These are phyloP conservation scores for Fusarium tanahbumbuense DNA, from an alignment of 2,329 filamentous ascomycete genomes.

Conservation along the genomic window DNA sequence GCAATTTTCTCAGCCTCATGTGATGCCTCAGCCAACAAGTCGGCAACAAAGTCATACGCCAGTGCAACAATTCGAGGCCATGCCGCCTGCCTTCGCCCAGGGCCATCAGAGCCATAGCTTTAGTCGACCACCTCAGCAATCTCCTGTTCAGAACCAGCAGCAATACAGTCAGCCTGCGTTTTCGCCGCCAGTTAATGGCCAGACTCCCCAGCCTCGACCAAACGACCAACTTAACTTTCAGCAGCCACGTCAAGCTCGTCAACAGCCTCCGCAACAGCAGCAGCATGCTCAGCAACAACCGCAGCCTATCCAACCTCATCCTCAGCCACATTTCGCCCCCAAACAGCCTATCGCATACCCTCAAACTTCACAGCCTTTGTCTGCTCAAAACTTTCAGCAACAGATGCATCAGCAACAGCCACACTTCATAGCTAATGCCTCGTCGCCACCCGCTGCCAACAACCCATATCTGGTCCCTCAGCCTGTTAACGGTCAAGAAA, in stretches of 20 bases:
- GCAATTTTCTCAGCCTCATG: slow-evolving; percentile 50
- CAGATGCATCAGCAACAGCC: slow-evolving; percentile 39
- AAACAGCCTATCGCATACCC: slow-evolving; percentile 39
- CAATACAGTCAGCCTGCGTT: slow-evolving; percentile 43
- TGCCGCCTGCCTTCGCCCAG: slow-evolving; percentile 46
- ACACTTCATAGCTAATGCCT: slow-evolving; percentile 31
- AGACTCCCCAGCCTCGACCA: slow-evolving; percentile 42
- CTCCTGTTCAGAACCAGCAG: slow-evolving; percentile 48
- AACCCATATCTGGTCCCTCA: slow-evolving; percentile 43
- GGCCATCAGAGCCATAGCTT: slow-evolving; percentile 46
- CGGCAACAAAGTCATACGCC: slow-evolving; percentile 52
- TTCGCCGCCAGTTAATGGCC: slow-evolving; percentile 44
- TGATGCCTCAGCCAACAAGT: slow-evolving; percentile 49
- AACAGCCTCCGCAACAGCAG: slow-evolving; percentile 39
- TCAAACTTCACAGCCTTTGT: slow-evolving; percentile 28
- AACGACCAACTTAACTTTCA: slow-evolving; percentile 43
- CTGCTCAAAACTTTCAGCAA: slow-evolving; percentile 40
- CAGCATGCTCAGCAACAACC: slow-evolving; percentile 34
- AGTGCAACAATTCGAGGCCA: slow-evolving; percentile 49
- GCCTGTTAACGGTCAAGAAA: slow-evolving; percentile 38
- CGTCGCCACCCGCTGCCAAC: slow-evolving; percentile 37
- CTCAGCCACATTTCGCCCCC: slow-evolving; percentile 40
- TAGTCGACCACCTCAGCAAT: slow-evolving; percentile 46
- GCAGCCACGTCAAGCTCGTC: slow-evolving; percentile 38
- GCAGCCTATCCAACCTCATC: slow-evolving; percentile 33